These are phyloP conservation scores for Rhytidiadelphus loreus DNA, from an alignment of 225 moss, liverwort and hornwort species.

Conservation along the genomic window DNA sequence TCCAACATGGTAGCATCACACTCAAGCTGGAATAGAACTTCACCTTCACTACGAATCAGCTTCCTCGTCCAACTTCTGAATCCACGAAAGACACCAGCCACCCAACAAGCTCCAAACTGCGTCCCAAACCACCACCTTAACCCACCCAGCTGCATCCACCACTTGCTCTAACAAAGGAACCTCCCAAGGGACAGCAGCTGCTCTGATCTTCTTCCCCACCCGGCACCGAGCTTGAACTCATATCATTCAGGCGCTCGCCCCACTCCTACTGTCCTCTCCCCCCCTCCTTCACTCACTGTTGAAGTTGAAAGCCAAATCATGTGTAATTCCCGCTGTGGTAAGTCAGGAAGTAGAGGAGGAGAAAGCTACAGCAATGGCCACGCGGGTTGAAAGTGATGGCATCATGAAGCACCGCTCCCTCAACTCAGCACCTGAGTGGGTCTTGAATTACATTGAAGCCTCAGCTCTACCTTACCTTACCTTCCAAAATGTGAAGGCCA, in stretches of 20 bases:
- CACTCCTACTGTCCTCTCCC: neutral
- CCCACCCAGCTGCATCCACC: neutral
- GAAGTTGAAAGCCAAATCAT: neutral
- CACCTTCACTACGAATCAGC: neutral
- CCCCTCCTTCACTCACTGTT: neutral
- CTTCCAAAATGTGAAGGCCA: neutral
- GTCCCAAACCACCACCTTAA: neutral
- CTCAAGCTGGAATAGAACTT: neutral
- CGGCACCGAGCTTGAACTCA: neutral
- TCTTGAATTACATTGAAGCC: neutral
- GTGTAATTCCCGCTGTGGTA: neutral
- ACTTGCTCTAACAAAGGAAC: no score
- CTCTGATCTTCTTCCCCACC: neutral
- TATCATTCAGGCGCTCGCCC: neutral
- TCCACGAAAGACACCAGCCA: neutral
- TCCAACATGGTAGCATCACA: neutral
- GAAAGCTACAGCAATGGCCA: neutral
- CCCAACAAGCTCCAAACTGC: neutral
- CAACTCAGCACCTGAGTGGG: no score
- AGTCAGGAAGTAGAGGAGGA: neutral
- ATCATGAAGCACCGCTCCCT: neutral
- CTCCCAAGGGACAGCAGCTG: neutral
- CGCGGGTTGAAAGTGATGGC: neutral
- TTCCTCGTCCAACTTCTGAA: neutral
- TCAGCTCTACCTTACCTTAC: neutral